Conservation (phyloP, 345 rosid genomes). For the Microcos paniculata region DNA sequence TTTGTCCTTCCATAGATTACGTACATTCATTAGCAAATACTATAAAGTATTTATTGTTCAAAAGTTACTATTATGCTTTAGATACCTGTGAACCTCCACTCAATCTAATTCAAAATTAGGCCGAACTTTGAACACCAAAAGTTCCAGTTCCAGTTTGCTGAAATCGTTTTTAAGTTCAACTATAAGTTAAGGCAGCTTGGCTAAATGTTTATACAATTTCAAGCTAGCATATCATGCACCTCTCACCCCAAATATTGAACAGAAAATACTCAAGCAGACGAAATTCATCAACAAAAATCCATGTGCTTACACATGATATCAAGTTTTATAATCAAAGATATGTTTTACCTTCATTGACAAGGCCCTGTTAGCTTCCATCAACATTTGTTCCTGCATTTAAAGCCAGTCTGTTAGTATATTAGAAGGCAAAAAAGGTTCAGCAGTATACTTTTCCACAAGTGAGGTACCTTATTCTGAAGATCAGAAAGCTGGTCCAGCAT, state of each 20-base stretch:
- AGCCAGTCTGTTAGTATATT: background rate
- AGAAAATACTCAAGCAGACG: too few relatives aligned
- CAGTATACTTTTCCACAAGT: background rate
- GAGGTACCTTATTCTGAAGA: constrained; percentile 77
- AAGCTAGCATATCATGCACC: background rate
- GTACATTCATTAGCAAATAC: background rate
- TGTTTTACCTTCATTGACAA: constrained; percentile 68
- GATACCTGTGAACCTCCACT: background rate
- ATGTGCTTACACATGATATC: background rate
- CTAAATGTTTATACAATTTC: background rate
- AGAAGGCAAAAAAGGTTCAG: background rate
- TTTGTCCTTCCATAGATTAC: background rate
- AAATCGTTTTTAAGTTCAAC: background rate
- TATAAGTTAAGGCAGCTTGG: background rate
- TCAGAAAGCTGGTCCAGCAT: constrained; percentile 95
- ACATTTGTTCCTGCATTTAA: constrained; percentile 60
- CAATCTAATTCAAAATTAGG: background rate
- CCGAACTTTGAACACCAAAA: background rate
- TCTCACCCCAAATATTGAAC: too few relatives aligned
- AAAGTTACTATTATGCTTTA: background rate
- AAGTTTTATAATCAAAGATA: background rate
- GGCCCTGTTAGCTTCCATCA: constrained; percentile 88
- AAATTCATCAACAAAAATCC: background rate
- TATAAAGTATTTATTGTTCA: too few relatives aligned
- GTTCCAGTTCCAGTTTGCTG: background rate